These are phyloP conservation scores for Solanum tacnaense DNA, from an alignment of 257 asterid genomes.

Conservation along the genomic window DNA sequence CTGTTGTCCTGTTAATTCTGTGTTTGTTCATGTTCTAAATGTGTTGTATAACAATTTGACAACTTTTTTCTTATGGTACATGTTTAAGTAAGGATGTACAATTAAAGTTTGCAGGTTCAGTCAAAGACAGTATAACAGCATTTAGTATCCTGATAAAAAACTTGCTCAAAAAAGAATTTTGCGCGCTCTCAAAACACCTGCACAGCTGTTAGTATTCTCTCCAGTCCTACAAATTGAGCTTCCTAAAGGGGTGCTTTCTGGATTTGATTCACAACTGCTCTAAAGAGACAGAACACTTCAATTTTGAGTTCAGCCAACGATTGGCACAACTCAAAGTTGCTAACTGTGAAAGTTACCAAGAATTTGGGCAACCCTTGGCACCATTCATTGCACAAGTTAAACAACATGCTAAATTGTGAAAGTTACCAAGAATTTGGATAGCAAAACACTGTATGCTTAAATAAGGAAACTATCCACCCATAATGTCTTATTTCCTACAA, in stretches of 20 bases:
- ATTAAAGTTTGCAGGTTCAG: not conserved
- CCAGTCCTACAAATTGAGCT: not conserved
- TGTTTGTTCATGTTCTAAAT: not conserved
- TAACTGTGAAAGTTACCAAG: not conserved
- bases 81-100: not conserved
- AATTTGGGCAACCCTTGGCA: not conserved
- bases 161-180: not conserved
- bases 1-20: not conserved
- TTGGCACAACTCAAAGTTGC: not conserved
- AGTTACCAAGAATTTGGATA: not conserved
- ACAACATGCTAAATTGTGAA: not conserved
- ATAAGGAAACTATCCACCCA: not conserved
- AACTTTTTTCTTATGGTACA: not conserved
- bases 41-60: not conserved
- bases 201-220: not conserved
- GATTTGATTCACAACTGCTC: not conserved
- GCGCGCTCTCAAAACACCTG: not conserved
- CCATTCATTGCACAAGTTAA: not conserved
- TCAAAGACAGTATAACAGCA: not conserved
- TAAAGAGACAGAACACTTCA: not conserved
- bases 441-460: not conserved
- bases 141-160: not conserved
- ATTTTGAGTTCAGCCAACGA: not conserved
- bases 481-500: not conserved
- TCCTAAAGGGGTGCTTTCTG: not conserved